Percentiles rank a stretch among this genome's conserved stretches.
phyloP scores from a whole-genome alignment of 2,329 filamentous ascomycete genomes.

The Nakataea oryzae region DNA sequence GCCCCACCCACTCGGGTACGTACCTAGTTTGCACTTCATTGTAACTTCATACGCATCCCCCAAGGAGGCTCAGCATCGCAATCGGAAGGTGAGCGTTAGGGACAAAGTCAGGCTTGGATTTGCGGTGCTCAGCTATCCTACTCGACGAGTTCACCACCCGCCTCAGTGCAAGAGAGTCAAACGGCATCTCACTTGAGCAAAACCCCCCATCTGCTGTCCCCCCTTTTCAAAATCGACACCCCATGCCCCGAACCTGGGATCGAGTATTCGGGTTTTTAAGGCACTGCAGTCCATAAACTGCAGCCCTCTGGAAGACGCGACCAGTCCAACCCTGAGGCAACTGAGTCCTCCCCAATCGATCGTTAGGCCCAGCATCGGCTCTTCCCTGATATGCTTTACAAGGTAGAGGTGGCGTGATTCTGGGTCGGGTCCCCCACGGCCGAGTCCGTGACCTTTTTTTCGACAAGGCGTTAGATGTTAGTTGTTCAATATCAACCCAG shows the following conservation, averaged over 20 bases:
- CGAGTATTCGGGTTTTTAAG: background rate
- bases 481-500: background rate
- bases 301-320: slow-evolving; percentile 6
- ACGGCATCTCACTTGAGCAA: slow-evolving; percentile 1
- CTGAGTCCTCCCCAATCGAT: slow-evolving; percentile 1
- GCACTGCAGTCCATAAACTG: background rate
- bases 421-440: slow-evolving; percentile 5
- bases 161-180: slow-evolving; percentile 1
- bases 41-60: too few species aligned
- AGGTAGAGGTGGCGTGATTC: slow-evolving; percentile 1
- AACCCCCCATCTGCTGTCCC: slow-evolving; percentile 4
- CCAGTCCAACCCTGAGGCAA: slow-evolving; percentile 7
- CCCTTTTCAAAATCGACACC: slow-evolving; percentile 6
- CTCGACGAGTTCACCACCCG: background rate
- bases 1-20: too few species aligned
- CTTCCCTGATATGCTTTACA: background rate
- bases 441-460: slow-evolving; percentile 6
- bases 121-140: background rate
- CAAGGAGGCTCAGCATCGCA: background rate
- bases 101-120: slow-evolving; percentile 5
- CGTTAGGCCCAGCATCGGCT: slow-evolving; percentile 4
- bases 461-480: background rate
- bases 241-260: slow-evolving; percentile 2
- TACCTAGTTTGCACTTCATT: too few species aligned
- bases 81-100: background rate